Evolutionary conservation across 352 stramenopile genomes (phyloP).

Genomic region (Aphanomyces astaci): DNA sequence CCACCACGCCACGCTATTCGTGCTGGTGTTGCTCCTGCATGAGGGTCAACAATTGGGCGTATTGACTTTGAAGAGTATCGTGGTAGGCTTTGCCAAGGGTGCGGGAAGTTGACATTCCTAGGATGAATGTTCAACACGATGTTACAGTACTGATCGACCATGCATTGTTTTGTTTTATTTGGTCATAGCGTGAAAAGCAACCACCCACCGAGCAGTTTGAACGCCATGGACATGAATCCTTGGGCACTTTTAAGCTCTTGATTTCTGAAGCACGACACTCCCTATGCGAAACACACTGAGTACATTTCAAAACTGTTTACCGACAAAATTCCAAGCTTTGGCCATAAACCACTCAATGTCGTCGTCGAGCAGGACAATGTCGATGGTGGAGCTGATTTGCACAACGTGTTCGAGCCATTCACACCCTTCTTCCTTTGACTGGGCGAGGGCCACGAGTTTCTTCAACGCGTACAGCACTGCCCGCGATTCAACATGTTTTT

Average conservation of each 20-base stretch:
- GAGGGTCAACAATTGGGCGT: neutral
- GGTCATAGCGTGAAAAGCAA: no score
- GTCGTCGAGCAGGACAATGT: constrained; percentile 4
- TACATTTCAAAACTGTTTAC: no score
- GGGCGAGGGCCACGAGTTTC: constrained; percentile 5
- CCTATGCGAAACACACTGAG: no score
- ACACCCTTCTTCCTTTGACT: constrained; percentile 20
- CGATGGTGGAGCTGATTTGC: constrained; percentile 4
- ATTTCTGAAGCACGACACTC: constrained; percentile 19
- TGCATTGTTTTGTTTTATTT: neutral
- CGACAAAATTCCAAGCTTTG: constrained; percentile 22
- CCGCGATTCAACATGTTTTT: neutral
- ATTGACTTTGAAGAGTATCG: constrained; percentile 10
- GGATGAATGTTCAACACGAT: neutral
- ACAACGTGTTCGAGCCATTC: constrained; percentile 10
- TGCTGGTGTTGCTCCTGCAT: neutral
- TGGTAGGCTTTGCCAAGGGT: neutral
- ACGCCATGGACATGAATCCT: constrained; percentile 5
- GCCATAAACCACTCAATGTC: constrained; percentile 22
- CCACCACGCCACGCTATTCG: no score
- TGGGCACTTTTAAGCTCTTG: constrained; percentile 15
- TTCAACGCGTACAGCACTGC: constrained; percentile 5
- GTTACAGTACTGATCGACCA: neutral
- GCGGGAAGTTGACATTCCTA: neutral
- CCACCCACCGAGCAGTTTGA: constrained; percentile 1